A percentile compares a stretch with the other conserved stretches of the same genome.
Conservation (phyloP, 129 eudicot genomes). For the Centella asiatica region DNA sequence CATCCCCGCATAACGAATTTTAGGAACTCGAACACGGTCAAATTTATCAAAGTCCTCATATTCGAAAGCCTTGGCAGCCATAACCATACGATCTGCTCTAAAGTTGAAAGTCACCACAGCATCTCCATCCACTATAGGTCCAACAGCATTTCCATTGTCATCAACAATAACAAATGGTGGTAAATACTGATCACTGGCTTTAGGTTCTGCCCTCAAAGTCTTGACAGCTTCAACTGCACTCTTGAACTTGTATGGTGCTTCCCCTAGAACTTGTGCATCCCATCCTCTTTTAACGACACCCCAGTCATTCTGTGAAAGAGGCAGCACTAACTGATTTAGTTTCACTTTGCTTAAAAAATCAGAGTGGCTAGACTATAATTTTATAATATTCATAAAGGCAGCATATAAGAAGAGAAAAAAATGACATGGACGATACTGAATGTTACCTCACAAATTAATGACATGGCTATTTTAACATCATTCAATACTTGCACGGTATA, state of each 20-base stretch:
- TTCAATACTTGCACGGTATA: too few relatives aligned
- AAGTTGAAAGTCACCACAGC: constrained; percentile 62
- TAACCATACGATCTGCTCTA: constrained; percentile 66
- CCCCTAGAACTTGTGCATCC: constrained; percentile 75
- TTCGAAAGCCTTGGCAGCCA: constrained; percentile 67
- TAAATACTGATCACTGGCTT: constrained; percentile 46
- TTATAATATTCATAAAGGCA: background rate
- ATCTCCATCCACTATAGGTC: constrained; percentile 62
- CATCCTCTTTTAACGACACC: constrained; percentile 61
- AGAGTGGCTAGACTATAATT: too few relatives aligned
- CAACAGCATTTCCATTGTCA: constrained; percentile 55
- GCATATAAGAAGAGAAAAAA: background rate
- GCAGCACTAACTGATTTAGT: background rate
- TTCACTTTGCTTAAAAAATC: background rate
- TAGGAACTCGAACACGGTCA: constrained; percentile 49
- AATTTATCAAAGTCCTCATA: constrained; percentile 49
- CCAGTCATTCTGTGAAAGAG: constrained; percentile 51
- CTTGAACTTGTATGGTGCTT: constrained; percentile 60
- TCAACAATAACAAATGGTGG: constrained; percentile 66
- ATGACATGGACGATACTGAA: too few relatives aligned
- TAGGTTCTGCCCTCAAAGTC: constrained; percentile 38
- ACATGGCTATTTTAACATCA: too few relatives aligned
- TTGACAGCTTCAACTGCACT: constrained; percentile 52
- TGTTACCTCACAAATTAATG: too few relatives aligned
- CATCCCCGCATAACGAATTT: constrained; percentile 71